phyloP scores from a whole-genome alignment of 202 grass and related monocot species.

The Saccharum hybrid region DNA sequence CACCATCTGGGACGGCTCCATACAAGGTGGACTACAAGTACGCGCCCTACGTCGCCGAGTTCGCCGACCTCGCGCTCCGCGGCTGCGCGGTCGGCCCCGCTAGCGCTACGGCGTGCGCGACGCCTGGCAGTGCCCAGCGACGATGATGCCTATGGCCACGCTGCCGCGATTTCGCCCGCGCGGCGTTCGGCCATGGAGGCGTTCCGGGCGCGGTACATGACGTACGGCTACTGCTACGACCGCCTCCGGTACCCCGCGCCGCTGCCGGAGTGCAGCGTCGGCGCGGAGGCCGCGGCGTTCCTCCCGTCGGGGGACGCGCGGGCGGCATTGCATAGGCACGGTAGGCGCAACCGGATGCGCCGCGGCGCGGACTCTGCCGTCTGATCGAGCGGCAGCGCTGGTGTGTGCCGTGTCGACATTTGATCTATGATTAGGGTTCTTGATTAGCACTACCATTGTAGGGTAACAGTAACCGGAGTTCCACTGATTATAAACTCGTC shows the following conservation, averaged over 20 bases:
- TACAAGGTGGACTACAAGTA: slow-evolving; percentile 96
- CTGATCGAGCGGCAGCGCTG: slow-evolving; percentile 17
- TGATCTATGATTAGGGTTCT: not conserved
- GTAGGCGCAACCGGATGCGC: slow-evolving; percentile 50
- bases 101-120: not conserved
- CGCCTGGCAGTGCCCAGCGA: not conserved
- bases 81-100: slow-evolving; percentile 42
- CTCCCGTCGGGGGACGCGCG: slow-evolving; percentile 53
- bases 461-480: slow-evolving; percentile 11
- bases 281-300: slow-evolving; percentile 54
- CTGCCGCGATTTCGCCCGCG: slow-evolving; percentile 8
- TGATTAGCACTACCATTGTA: not conserved
- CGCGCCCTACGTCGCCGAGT: slow-evolving; percentile 78
- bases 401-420: not conserved
- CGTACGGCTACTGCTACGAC: slow-evolving; percentile 87
- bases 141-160: not conserved
- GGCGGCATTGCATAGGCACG: slow-evolving; percentile 39
- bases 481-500: not conserved
- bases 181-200: slow-evolving; percentile 61
- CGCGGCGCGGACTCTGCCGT: slow-evolving; percentile 36
- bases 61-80: slow-evolving; percentile 73
- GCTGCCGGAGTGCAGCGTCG: slow-evolving; percentile 60
- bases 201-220: slow-evolving; percentile 68
- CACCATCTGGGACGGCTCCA: slow-evolving; percentile 23
- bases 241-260: slow-evolving; percentile 58